Evolutionary conservation across 2,329 filamentous ascomycete genomes (phyloP).

Genomic region (Xylariaceae sp.): DNA sequence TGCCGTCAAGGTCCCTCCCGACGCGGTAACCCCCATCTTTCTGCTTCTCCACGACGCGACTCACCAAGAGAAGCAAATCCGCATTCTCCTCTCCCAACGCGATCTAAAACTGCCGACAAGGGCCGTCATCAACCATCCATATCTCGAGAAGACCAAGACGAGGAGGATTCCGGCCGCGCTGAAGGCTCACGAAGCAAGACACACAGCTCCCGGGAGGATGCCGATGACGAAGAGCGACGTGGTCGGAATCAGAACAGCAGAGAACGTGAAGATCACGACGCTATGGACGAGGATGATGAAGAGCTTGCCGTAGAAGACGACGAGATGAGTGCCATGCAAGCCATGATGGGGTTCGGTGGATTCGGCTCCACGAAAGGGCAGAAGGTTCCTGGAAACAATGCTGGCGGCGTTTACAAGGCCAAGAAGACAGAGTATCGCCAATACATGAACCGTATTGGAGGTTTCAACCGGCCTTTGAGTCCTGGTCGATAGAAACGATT

Average conservation of each 20-base stretch:
- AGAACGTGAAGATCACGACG: constrained; percentile 12
- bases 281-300: constrained; percentile 29
- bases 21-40: constrained; percentile 21
- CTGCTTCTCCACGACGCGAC: constrained; percentile 20
- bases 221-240: constrained; percentile 24
- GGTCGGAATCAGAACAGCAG: constrained; percentile 13
- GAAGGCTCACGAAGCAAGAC: constrained; percentile 19
- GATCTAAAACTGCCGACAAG: constrained; percentile 21
- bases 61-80: constrained; percentile 20
- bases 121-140: constrained; percentile 28
- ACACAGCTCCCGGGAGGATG: constrained; percentile 12
- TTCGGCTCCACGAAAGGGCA: constrained; percentile 87
- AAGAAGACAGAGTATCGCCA: constrained; percentile 94
- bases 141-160: constrained; percentile 35
- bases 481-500: constrained; percentile 36
- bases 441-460: constrained; percentile 87
- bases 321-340: constrained; percentile 69
- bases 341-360: constrained; percentile 83
- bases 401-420: constrained; percentile 79
- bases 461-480: constrained; percentile 76
- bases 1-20: constrained; percentile 14
- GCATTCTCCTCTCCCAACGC: constrained; percentile 29
- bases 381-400: constrained; percentile 83
- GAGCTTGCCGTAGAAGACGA: constrained; percentile 58
- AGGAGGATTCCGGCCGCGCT: constrained; percentile 25